phyloP scores from a whole-genome alignment of 2,329 filamentous ascomycete species.

The Seiridium cupressi region DNA sequence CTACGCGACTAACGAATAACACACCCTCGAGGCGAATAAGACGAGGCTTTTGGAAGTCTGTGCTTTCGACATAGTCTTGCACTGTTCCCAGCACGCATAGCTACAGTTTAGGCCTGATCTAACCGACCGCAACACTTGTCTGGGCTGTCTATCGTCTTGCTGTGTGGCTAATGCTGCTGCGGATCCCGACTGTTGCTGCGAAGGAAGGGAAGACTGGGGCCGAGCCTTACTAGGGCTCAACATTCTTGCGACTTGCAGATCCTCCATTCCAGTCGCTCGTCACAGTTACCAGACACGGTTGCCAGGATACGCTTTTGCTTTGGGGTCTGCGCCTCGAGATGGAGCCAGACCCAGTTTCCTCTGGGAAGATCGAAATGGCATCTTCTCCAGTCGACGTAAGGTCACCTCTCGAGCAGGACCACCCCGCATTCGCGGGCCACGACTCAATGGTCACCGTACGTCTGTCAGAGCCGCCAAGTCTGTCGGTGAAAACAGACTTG shows the following conservation, averaged over 20 bases:
- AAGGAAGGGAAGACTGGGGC: neutral
- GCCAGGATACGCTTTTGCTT: neutral
- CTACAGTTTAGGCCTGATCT: neutral
- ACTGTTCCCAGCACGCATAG: neutral
- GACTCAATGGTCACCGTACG: conserved; percentile 79
- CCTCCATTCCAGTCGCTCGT: conserved; percentile 24
- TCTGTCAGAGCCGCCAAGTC: conserved; percentile 60
- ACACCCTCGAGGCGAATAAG: neutral
- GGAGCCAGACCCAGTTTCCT: conserved; percentile 21
- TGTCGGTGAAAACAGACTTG: conserved; percentile 48
- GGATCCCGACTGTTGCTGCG: neutral
- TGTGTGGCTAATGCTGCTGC: conserved; percentile 18
- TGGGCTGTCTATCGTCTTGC: conserved; percentile 6
- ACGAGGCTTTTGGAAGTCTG: neutral
- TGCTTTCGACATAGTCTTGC: neutral
- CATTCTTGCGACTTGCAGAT: conserved; percentile 23
- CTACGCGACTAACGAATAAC: neutral
- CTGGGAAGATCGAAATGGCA: conserved; percentile 18
- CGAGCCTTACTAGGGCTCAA: conserved; percentile 7
- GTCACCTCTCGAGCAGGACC: conserved; percentile 19
- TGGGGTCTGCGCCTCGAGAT: conserved; percentile 22
- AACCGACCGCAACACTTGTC: neutral
- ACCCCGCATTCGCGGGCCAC: conserved; percentile 32
- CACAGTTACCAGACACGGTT: conserved; percentile 17
- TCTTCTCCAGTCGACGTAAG: conserved; percentile 10